phyloP scores from a whole-genome alignment of 2,329 filamentous ascomycete genomes.

The Tympanopsis confertula region DNA sequence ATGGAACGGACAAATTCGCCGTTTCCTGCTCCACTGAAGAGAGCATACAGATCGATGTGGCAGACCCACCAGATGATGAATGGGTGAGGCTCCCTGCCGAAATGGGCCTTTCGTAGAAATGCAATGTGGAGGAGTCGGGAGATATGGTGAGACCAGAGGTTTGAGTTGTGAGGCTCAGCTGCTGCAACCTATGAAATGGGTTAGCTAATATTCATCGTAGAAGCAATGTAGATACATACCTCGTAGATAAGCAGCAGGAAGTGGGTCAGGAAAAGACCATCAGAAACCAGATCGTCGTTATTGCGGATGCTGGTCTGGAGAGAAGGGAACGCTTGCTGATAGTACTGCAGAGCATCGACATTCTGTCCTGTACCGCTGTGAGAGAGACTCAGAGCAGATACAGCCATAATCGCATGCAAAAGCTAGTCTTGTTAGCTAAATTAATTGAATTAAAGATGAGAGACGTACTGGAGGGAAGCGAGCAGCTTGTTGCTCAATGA shows the following conservation, averaged over 20 bases:
- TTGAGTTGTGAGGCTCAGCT: slow-evolving; percentile 28
- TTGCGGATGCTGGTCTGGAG: slow-evolving; percentile 29
- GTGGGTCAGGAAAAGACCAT: slow-evolving; percentile 43
- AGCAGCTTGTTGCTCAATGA: slow-evolving; percentile 31
- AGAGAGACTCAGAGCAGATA: slow-evolving; percentile 39
- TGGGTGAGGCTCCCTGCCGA: slow-evolving; percentile 29
- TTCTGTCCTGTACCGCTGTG: slow-evolving; percentile 29
- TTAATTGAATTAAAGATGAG: slow-evolving; percentile 7
- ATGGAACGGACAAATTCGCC: slow-evolving; percentile 35
- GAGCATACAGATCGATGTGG: slow-evolving; percentile 40
- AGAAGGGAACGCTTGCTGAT: slow-evolving; percentile 36
- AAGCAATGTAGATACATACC: slow-evolving; percentile 19
- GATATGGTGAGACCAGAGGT: slow-evolving; percentile 41
- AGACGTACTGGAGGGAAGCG: slow-evolving; percentile 36
- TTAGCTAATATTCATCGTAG: neutral
- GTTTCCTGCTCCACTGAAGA: slow-evolving; percentile 35
- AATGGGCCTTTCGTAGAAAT: slow-evolving; percentile 29
- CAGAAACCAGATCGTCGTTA: slow-evolving; percentile 36
- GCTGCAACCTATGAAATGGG: slow-evolving; percentile 24
- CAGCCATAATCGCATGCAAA: slow-evolving; percentile 43
- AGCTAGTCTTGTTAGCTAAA: slow-evolving; percentile 22
- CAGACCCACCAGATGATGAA: slow-evolving; percentile 41
- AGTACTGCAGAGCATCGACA: slow-evolving; percentile 38
- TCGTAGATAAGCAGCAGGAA: slow-evolving; percentile 45
- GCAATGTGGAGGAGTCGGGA: slow-evolving; percentile 36